Evolutionary conservation across 2,329 filamentous ascomycete species (phyloP), one percentile per base, ranked within the genome.

Genomic region (Microsporum audouinii): DNA sequence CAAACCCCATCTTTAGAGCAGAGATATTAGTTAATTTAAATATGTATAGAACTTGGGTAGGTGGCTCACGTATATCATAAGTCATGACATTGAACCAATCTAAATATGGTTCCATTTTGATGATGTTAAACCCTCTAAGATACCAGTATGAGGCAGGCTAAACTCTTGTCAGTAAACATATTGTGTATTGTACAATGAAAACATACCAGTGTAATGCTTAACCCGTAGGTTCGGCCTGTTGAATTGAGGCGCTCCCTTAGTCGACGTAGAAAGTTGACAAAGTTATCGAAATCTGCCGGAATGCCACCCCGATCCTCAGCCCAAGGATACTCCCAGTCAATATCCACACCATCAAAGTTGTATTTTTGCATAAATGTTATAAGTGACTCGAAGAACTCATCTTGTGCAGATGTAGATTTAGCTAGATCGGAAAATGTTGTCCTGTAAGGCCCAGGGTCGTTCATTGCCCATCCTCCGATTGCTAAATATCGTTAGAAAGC

Each of bases 391-490:
- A 76, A 70, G 63, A 80, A 81, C 0, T 62, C 64, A 0, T 63
- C 58, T 56, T 66, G 65, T 12, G 62, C 63, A 1, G 27, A 34
- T 8, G 59, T 27, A 0, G 68, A 65, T 0, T 57, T 56, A 2
- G 66, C 68, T 8, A 71, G 39, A 14, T 71, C 62, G 6, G 67
- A 65, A 62, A 71, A 65, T 8, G 63, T 64, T 14, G 62, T 62
- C 38, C 60, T 12, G 41, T 65, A 57, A 33, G 66, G 59, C 6
- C 70, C 71, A 4, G 66, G 64, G 47, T 73, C 71, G n/a, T 71
- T 77, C 17, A 74, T 68, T 0, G 68, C 68, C 75, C 75, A 78
- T 12, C 78, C 78, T 8, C 78, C 76, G 10, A 79, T 65, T 2
- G 69, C 17, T 23, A n/a, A n/a, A n/a, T n/a, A n/a, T n/a, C n/a